Evolutionary conservation across 164 flowering plant species (phyloP), one percentile per base, ranked within the genome.

Genomic region (Warburgia ugandensis): DNA sequence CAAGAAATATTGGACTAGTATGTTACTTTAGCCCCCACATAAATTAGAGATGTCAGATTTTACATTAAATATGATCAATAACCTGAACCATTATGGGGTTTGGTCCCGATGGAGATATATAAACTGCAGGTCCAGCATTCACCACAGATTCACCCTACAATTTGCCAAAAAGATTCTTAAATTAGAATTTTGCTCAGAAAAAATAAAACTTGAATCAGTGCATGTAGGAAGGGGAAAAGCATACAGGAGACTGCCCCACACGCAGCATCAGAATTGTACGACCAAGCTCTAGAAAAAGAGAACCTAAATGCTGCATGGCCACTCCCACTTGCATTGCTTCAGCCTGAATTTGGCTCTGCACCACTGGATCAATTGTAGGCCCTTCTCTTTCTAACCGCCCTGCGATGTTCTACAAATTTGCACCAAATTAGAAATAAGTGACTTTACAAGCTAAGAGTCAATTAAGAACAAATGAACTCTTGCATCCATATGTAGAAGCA

Each of bases 81-180:
- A 70, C 99, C 96, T 94, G 99, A 55, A 85, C 99, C 99, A 94
- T 94, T 36, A 89, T 78, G 40, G 96, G 96, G 76, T 86, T 86
- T 20, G 99, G 96, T 40, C 97, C 96, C 19, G 77, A 61, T 25
- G 90, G 73, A 58, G 97, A 83, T 58, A 94, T 78, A 63, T 86
- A 94, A 45, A 89, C 84, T 23, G 99, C 90, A 42, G 92, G 97
- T 17, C 99, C 99, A 67, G 97, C 73, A 76, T 89, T 86, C 13
- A 94, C 77, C 60, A 64, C 68, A 55, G 86, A 72, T 65, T 89
- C 82, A 42, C 61, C 86, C 99, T 94, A 77, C 71, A 71, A 26
- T 50, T 52, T 11, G 14, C 14, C 35, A 41, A 17, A 40, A 21
- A 47, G 38, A 12, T 22, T 22, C n/a, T 21, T 20, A 30, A 54